Evolutionary conservation across 2,329 filamentous ascomycete genomes (phyloP).

Genomic region (Fusarium sp.): DNA sequence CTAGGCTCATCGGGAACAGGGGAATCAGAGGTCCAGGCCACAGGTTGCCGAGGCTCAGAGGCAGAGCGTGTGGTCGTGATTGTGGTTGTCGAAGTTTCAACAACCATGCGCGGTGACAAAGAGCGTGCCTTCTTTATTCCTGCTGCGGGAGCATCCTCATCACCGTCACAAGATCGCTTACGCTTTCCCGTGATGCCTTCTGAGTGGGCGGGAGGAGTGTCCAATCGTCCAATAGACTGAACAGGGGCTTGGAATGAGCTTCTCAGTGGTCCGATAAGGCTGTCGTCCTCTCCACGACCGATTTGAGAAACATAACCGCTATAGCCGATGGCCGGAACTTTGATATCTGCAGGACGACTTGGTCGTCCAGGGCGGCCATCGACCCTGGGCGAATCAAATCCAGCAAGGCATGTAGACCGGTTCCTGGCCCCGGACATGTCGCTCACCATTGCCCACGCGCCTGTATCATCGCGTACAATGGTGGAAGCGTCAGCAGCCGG

Average conservation of each 20-base stretch:
- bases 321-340: neutral
- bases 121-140: constrained; percentile 2
- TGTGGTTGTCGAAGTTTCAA: neutral
- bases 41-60: neutral
- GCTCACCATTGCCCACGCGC: neutral
- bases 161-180: constrained; percentile 1
- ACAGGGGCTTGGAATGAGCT: neutral
- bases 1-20: neutral
- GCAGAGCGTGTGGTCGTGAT: neutral
- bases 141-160: neutral
- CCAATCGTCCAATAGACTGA: neutral
- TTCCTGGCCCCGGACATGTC: neutral
- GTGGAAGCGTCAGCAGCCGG: neutral
- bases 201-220: neutral
- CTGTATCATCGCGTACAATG: neutral
- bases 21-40: neutral
- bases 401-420: neutral
- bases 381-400: neutral
- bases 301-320: neutral
- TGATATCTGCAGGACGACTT: neutral
- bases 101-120: neutral
- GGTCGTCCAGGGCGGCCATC: neutral
- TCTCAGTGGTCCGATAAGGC: neutral
- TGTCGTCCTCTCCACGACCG: neutral
- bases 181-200: neutral